Percentiles rank a stretch among this genome's conserved stretches.
phyloP scores from a whole-genome alignment of 2,329 filamentous ascomycete genomes.

The Ceratocystis diversiconidia region DNA sequence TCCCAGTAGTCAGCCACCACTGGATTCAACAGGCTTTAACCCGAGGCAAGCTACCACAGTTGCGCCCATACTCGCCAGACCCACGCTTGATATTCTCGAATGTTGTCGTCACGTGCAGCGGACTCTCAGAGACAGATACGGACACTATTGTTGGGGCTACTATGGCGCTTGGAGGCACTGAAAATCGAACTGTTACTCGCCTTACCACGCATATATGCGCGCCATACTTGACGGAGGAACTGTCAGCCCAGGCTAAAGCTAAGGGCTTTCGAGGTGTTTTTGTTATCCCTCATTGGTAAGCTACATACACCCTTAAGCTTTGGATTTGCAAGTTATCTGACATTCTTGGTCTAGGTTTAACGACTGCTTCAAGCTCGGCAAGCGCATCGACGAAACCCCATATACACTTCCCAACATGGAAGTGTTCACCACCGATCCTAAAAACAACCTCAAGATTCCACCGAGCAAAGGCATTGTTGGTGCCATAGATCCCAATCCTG shows the following conservation, averaged over 20 bases:
- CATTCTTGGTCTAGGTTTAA: constrained; percentile 55
- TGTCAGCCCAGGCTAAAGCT: constrained; percentile 46
- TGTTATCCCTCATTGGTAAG: constrained; percentile 82
- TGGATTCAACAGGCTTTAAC: constrained; percentile 65
- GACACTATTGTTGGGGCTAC: constrained; percentile 86
- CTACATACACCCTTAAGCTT: constrained; percentile 3
- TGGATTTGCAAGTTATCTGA: neutral
- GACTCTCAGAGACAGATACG: constrained; percentile 73
- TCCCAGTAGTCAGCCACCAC: constrained; percentile 66
- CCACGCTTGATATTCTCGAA: constrained; percentile 80
- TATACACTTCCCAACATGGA: constrained; percentile 79
- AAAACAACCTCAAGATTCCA: constrained; percentile 42
- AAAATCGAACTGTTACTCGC: constrained; percentile 55
- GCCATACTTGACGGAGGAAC: constrained; percentile 57
- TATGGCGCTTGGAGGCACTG: constrained; percentile 75
- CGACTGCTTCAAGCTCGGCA: constrained; percentile 85
- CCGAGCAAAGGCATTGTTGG: constrained; percentile 50
- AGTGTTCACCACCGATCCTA: constrained; percentile 48
- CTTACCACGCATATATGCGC: constrained; percentile 82
- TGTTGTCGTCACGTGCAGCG: constrained; percentile 67
- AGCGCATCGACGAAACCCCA: constrained; percentile 75
- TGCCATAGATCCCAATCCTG: constrained; percentile 40
- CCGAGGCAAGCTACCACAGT: constrained; percentile 57
- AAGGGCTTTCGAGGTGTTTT: constrained; percentile 64
- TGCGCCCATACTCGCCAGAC: constrained; percentile 79